Evolutionary conservation across 2,329 filamentous ascomycete genomes (phyloP), one percentile per base, ranked within the genome.

Genomic region (Hypomyces perniciosus): DNA sequence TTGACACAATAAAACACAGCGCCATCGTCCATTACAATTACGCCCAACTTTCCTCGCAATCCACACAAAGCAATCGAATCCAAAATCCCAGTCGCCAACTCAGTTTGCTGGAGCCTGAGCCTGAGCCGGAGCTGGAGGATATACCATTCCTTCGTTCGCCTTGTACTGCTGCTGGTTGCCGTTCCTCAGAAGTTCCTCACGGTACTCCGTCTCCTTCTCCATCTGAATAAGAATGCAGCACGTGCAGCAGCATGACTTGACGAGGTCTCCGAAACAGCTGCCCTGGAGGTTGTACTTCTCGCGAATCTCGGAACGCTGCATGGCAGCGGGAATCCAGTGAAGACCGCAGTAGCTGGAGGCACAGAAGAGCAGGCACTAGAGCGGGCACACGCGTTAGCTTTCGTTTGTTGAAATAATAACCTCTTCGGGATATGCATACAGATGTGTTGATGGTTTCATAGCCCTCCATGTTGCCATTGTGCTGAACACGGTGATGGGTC

Each of bases 361-460:
- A 60, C 66, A 72, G 59, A 74, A 66, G 35, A 76, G 60, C 2
- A 76, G 63, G 57, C 74, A 77, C 74, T 67, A 4, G 6, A 30
- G 7, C 6, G 29, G 13, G 4, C 7, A 12, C 0, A 7, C 64
- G 12, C 20, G 13, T 59, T 50, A 60, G 54, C 39, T 26, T 6
- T 2, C 0, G 12, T 6, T 8, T 27, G 1, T 13, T 34, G 5
- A 30, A 9, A 20, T 20, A 20, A 30, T 8, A 5, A 10, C 20
- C 26, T 5, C 4, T 12, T 6, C 8, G 10, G 35, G 20, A 38
- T 34, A 13, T 28, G 64, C 72, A 28, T 65, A 76, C 74, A 33
- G 69, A 69, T 9, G 70, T 73, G 63, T 77, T 76, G 59, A 74
- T 62, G 31, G 70, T 65, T 64, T 75, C 69, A 33, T 73, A 77